Evolutionary conservation across 352 stramenopile species (phyloP), one percentile per base, ranked within the genome.

Genomic region (Stephanocyclus meneghinianus): DNA sequence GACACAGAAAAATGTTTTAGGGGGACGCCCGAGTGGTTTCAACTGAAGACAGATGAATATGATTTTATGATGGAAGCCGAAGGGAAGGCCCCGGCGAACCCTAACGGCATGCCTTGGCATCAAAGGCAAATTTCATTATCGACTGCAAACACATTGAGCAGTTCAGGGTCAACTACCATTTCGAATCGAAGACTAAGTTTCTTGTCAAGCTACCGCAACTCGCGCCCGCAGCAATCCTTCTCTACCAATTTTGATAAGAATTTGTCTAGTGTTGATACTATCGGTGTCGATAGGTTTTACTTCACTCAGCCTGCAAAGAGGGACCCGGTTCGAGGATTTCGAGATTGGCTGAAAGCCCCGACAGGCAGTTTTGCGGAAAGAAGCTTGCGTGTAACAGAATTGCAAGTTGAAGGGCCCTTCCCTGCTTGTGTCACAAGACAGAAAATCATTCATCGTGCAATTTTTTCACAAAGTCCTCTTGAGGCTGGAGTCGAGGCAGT

Each of bases 231-330:
- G 5, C 75, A 80, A 59, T 78, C 71, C 30, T 35, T 68, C 8
- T 57, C 32, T 9, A 67, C 77, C 62, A 74, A 85, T 62, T 68
- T 72, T 57, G 63, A 78, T 53, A 78, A 79, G 50, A 55, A 64
- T 53, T 57, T 83, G 50, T 5, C 70, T 30, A 84, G 83, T 76
- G 78, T 71, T 57, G 81, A 90, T 21, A 69, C 89, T 0, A 84
- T 92, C 53, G 85, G 87, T 48, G 85, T 88, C 45, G 87, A 93
- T 71, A 91, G 84, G 59, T 94, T 94, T 74, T 91, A 87, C 71
- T 94, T 93, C 53, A 88, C 89, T 18, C 90, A 94, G 68, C 87
- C 88, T n/a, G 85, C 83, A 30, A 87, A 80, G 47, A 91, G 89
- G 73, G 87, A 92, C 60, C 73, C 83, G 32, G 66, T 71, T 21